Base-by-base conservation (phyloP, 2,329 filamentous ascomycete genomes). In the Xylaria digitata region DNA sequence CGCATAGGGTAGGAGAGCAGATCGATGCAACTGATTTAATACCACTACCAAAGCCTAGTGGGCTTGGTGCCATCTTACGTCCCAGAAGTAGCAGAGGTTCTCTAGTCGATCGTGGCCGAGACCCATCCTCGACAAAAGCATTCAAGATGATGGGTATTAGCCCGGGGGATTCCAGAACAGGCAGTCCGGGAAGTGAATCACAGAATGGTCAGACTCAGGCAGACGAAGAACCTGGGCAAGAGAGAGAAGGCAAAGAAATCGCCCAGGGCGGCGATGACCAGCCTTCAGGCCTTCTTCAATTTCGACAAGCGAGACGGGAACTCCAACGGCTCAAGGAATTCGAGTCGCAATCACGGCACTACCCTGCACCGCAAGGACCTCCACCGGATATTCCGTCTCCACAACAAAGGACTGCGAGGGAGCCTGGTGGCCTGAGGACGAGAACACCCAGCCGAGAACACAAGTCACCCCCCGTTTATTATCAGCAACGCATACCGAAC, bases 31-130 rank as follows among this genome's bases (percentile, higher is more conserved):
- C 76, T 64, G 80, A 80, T 49, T 37, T 76, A 15, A 32, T 45
- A 54, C 66, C 75, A 63, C 69, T 75, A 2, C 70, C 78, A 9
- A 80, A 82, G 56, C 80, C 86, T 3, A 89, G 88, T 71, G 85
- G 88, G 1, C 80, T 92, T 26, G 88, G 86, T 11, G 60, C 69
- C 23, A 87, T 92, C 61, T 80, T 93, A 59, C 86, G 87, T 67
- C 79, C 85, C 23, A 92, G 91, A 78, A 85, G 89, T 3, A 94
- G 91, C 75, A 84, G 86, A 21, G 88, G 90, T 15, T 91, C 90
- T 2, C 80, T 93, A 30, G 81, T 84, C 30, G 83, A 86, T 11
- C 76, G 77, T 30, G 77, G 82, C 26, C 78, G 75, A 62, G 83
- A 81, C 1, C 72, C 74, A 6, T 79, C 78, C 8, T 84, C 80